Evolutionary conservation across 2,329 filamentous ascomycete species (phyloP), one percentile per base, ranked within the genome.

Genomic region (Aspergillus ruber): DNA sequence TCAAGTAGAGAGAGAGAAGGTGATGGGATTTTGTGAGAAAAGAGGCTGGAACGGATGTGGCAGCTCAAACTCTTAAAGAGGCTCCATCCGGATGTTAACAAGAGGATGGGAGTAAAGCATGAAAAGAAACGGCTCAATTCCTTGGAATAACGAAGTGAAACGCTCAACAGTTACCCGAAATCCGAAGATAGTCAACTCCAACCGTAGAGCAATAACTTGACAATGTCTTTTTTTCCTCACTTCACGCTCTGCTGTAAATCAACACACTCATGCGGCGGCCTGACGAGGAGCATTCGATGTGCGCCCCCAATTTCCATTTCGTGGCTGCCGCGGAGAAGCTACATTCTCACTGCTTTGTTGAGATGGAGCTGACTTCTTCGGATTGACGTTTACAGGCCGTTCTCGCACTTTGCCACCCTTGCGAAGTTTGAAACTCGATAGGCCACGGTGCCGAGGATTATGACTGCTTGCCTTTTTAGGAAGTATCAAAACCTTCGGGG

Each of bases 401-500:
- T 70, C 66, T 46, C 65, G 59, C 33, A 60, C 50, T 39, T 65
- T 69, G 7, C 55, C 52, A 41, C 55, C 58, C 49, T 62, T 68
- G 41, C 63, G 60, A 52, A 56, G 47, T 23, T 62, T 66, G 50
- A 59, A 56, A 29, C 51, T 61, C 39, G 58, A 56, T 13, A 55
- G 45, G 23, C 57, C 57, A 32, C 61, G 66, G 27, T 56, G 55
- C 41, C 65, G 63, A 23, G 59, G 42, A 8, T 46, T 44, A 42
- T 54, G 56, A 33, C 50, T 53, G 10, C 52, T 56, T 43, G 51
- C 45, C 49, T 70, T 72, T 45, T 64, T 61, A 6, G 62, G 65
- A 32, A 74, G 57, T 39, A 54, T 62, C 15, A 78, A 53, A 1
- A 60, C 66, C 52, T 71, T 79, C 4, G 66, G 52, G 25, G 69